Percentiles rank a stretch among this genome's conserved stretches.
Conservation (phyloP, 345 rosid species). For the Lepidium didymum region DNA sequence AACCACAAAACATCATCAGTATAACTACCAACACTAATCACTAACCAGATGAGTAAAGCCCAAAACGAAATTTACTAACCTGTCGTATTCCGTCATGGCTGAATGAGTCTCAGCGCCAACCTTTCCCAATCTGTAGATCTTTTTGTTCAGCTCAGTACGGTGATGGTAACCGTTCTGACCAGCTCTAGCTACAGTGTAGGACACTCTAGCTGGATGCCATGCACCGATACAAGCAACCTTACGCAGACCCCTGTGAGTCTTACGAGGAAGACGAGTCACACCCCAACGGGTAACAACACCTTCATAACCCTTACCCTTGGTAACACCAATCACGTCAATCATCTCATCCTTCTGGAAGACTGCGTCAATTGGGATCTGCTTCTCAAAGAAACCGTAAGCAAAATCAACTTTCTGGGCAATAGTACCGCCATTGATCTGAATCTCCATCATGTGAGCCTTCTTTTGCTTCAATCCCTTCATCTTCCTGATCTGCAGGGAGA, state of each 20-base stretch:
- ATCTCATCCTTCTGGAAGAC: slow-evolving; percentile 87
- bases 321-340: slow-evolving; percentile 80
- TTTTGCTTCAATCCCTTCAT: slow-evolving; percentile 91
- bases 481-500: slow-evolving; percentile 52
- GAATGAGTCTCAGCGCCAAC: slow-evolving; percentile 54
- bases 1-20: not conserved
- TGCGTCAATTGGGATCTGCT: slow-evolving; percentile 67
- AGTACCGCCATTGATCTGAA: slow-evolving; percentile 79
- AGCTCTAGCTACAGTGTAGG: slow-evolving; percentile 88
- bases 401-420: slow-evolving; percentile 72
- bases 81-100: slow-evolving; percentile 72
- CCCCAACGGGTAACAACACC: slow-evolving; percentile 97
- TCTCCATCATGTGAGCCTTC: slow-evolving; percentile 87
- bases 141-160: slow-evolving; percentile 88
- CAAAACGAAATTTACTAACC: slow-evolving; percentile 26
- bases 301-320: slow-evolving; percentile 86
- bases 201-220: slow-evolving; percentile 97
- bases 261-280: slow-evolving; percentile 82
- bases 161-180: slow-evolving; percentile 97
- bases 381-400: slow-evolving; percentile 77
- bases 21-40: not conserved
- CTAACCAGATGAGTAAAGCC: not conserved
- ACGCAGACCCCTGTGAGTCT: slow-evolving; percentile 88
- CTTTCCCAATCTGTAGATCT: slow-evolving; percentile 73
- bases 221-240: slow-evolving; percentile 96